phyloP scores from a whole-genome alignment of 768 basidiomycete species.

The Lactifluus hygrophoroides region DNA sequence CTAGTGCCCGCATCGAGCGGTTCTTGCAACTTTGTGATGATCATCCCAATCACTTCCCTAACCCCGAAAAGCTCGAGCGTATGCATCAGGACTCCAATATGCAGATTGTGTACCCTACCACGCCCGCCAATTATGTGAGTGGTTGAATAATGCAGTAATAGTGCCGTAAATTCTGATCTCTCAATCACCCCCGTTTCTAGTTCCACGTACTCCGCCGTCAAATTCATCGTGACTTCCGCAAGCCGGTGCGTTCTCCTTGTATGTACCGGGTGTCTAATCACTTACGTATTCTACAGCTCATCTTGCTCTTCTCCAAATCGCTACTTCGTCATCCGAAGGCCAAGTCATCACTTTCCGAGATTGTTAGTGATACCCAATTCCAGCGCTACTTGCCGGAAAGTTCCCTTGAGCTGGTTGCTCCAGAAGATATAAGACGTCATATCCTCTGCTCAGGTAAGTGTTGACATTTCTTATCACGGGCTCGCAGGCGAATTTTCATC shows the following conservation, averaged over 20 bases:
- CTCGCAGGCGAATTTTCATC: background rate
- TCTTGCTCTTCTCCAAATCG: conserved; percentile 95
- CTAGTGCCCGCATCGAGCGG: conserved; percentile 88
- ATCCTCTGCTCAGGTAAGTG: conserved; percentile 73
- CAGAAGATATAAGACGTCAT: conserved; percentile 86
- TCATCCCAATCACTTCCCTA: conserved; percentile 86
- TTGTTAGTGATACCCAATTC: conserved; percentile 85
- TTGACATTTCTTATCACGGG: background rate
- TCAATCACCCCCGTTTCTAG: conserved; percentile 28
- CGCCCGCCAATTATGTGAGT: conserved; percentile 87
- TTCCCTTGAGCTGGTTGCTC: conserved; percentile 58
- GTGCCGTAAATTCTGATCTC: conserved; percentile 8
- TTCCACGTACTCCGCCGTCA: conserved; percentile 98
- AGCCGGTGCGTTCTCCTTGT: conserved; percentile 56
- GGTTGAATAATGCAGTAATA: too few relatives aligned
- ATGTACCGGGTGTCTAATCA: background rate
- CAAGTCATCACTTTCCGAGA: conserved; percentile 78
- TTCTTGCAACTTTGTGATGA: conserved; percentile 98
- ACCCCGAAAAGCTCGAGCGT: conserved; percentile 79
- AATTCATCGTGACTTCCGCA: conserved; percentile 96
- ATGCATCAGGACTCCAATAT: conserved; percentile 99
- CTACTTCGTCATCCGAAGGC: conserved; percentile 92
- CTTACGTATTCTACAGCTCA: conserved; percentile 41
- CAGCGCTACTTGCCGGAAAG: conserved; percentile 89
- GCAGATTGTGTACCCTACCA: conserved; percentile 97